Base-by-base conservation (phyloP, 2,329 filamentous ascomycete genomes). In the Coniochaeta ligniaria region DNA sequence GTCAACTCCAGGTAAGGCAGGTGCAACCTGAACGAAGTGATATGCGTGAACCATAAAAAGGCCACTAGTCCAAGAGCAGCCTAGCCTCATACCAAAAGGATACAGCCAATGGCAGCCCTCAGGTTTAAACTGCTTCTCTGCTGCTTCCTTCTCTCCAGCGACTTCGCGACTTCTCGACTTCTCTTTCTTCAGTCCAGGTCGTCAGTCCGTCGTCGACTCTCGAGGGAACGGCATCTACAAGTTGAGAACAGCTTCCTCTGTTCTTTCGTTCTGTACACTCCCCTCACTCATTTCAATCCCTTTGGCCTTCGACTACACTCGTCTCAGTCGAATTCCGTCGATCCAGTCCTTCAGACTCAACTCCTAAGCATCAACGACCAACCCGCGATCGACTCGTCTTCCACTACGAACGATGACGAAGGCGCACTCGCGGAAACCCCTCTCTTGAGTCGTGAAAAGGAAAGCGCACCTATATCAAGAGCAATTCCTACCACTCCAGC, bases 201-300 rank as follows among this genome's bases (percentile, higher is more conserved):
- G 62, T 62, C 57, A 67, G 67, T 41, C 66, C 16, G 17, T 31
- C 47, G 47, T 52, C 47, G 47, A 31, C 24, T 52, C 47, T 8
- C 5, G 20, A 47, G 43, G 24, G 16, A 24, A 22, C 47, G 47
- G 47, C 54, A 22, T 38, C 54, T 20, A 63, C 47, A 52, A 61
- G 38, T 59, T 60, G 65, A 64, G 60, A 65, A 56, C 63, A 63
- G 69, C 67, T 71, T 71, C 63, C 70, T 66, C 67, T 71, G 69
- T 74, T 72, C 73, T 74, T 75, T 76, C 61, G 57, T 59, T 54
- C 59, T 61, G 58, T 28, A 62, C 52, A 59, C 47, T 62, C 66
- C 64, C 75, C 77, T 77, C 76, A 77, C 71, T 79, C 78, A 73
- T 76, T 78, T 70, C 75, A 41, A 12, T 11, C 43, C 54, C 26